Evolutionary conservation across 2,329 filamentous ascomycete genomes (phyloP).

Genomic region (Talaromyces verruculosus): DNA sequence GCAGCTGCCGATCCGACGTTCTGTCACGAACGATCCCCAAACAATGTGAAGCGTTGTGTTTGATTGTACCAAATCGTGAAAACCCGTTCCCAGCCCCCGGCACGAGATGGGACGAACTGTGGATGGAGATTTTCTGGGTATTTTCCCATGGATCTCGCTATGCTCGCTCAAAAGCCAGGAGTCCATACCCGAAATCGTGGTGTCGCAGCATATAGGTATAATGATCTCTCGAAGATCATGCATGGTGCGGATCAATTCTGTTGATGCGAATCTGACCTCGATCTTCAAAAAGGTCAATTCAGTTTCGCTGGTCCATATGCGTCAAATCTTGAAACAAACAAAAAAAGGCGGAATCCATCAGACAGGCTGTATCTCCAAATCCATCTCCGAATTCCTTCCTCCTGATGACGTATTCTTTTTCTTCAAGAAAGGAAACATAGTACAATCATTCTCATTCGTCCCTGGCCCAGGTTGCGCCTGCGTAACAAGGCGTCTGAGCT

Average conservation of each 20-base stretch:
- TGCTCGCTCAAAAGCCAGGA: not conserved
- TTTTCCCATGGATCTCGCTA: not conserved
- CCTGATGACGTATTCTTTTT: not conserved
- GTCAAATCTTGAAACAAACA: not conserved
- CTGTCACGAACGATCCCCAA: not conserved
- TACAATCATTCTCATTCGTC: not conserved
- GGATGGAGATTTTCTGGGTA: not conserved
- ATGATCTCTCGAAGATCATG: not conserved
- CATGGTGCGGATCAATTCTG: not conserved
- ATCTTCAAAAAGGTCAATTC: not conserved
- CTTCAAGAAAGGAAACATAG: not conserved
- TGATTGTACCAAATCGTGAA: not conserved
- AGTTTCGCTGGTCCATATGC: not conserved
- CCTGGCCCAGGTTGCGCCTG: not conserved
- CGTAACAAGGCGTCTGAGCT: conserved; percentile 15
- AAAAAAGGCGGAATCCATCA: not conserved
- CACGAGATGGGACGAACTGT: not conserved
- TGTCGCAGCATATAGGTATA: not conserved
- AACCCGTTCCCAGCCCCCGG: not conserved
- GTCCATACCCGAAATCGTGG: too few relatives aligned
- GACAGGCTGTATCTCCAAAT: not conserved
- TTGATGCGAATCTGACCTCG: too few relatives aligned
- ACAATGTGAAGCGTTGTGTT: not conserved
- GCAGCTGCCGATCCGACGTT: not conserved
- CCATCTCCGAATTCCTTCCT: not conserved